phyloP scores from a whole-genome alignment of 768 basidiomycete genomes.

The Podaxis sp. region DNA sequence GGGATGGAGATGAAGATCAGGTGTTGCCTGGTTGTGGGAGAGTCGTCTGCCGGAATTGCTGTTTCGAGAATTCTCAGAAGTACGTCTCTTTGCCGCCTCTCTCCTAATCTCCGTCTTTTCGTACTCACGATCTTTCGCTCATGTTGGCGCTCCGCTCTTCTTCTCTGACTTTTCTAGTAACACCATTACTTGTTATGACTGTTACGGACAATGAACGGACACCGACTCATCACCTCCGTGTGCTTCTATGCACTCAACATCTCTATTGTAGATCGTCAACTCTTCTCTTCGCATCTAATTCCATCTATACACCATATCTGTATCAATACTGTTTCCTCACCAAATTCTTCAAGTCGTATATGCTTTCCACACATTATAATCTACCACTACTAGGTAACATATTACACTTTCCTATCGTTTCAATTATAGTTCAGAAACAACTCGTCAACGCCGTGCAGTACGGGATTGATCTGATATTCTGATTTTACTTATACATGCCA shows the following conservation, averaged over 20 bases:
- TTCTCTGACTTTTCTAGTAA: conserved; percentile 25
- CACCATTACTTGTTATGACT: conserved; percentile 39
- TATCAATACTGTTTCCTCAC: neutral
- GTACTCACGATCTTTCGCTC: neutral
- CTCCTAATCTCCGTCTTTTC: neutral
- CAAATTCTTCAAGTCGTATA: neutral
- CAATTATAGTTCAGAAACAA: neutral
- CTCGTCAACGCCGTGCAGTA: neutral
- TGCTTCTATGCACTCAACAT: neutral
- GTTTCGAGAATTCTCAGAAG: conserved; percentile 42
- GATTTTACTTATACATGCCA: neutral
- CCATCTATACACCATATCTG: neutral
- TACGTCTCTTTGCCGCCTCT: conserved; percentile 21
- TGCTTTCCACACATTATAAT: neutral
- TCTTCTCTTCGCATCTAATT: neutral
- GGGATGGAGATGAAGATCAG: conserved; percentile 19
- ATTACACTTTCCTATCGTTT: neutral
- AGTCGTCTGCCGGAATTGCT: conserved; percentile 43
- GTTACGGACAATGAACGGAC: conserved; percentile 24
- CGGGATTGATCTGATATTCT: neutral
- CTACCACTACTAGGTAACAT: neutral
- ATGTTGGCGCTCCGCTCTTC: neutral
- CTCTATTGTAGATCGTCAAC: neutral
- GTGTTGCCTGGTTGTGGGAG: conserved; percentile 40
- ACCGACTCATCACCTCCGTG: neutral